Base-by-base conservation (phyloP, 2,329 filamentous ascomycete genomes). In the Aspergillus japonicus region DNA sequence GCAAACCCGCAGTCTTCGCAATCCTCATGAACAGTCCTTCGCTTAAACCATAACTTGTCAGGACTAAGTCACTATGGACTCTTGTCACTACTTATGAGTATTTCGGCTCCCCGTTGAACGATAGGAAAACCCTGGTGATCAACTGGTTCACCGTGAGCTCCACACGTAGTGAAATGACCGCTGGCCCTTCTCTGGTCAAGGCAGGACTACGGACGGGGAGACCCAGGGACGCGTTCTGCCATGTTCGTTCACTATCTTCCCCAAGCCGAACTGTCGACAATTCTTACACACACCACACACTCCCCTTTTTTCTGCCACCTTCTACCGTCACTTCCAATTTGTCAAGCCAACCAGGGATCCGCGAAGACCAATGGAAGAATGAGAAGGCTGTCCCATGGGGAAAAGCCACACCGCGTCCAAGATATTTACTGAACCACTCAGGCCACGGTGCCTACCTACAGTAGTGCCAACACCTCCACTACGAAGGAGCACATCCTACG, bases 111-210 rank as follows among this genome's bases (percentile, higher is more conserved):
- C 6, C 39, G 19, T 44, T 7, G 16, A 44, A 35, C 4, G 39
- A 44, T 10, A 16, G 14, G 39, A 44, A 44, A 44, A 6, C 39
- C 39, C 39, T 44, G 16, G 33, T 35, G 50, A 52, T 52, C 50
- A 44, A 52, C 12, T 35, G 52, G 42, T 50, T 49, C 12, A 33
- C 47, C 21, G 29, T 48, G 47, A 35, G 58, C 56, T 53, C 58
- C 58, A 60, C 54, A 53, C 19, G 10, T 29, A 26, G 44, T 57
- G 39, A 57, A 35, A 47, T 24, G 39, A 47, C 44, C 33, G 21
- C 33, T n/a, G 35, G 39, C 16, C n/a, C n/a, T n/a, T n/a, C n/a
- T n/a, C n/a, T n/a, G n/a, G n/a, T n/a, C n/a, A n/a, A n/a, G n/a
- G n/a, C n/a, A n/a, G n/a, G n/a, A n/a, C n/a, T n/a, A n/a, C n/a